Base-by-base conservation (phyloP, 805 yeast species). In the Limtongozyma cylindracea region DNA sequence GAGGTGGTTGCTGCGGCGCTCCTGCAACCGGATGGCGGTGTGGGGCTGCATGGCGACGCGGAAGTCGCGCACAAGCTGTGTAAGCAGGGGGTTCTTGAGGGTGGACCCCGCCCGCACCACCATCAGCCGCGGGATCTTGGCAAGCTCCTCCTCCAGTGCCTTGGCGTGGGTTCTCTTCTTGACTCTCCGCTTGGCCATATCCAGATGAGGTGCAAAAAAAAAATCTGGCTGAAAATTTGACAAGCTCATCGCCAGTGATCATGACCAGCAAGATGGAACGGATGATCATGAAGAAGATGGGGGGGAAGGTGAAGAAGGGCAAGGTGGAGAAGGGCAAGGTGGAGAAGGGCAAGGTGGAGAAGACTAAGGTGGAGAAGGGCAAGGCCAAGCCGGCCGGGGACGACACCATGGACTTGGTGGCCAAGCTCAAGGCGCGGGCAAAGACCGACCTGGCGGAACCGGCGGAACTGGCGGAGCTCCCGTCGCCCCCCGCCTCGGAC, bases 11-110 rank as follows among this genome's bases (percentile, higher is more conserved):
- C 76, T 54, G 39, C 76, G 77, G 22, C 96, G 56, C 46, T 88
- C 98, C 30, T 69, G 59, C 27, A 88, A 56, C 31, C 66, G 73
- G 35, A 78, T 66, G 8, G 96, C 95, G 3, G 98, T 88, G 37
- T 84, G 91, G 9, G 98, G 98, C 40, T 78, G 88, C 94, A 88
- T 80, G 30, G 80, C 63, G 28, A 61, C 61, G 39, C 98, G 62
- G 43, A 82, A 66, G 43, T 88, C 98, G 27, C 58, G 58, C 11
- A 82, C 95, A 25, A 88, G 53, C 42, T 78, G 92, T 19, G 73
- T 56, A 30, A 88, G 49, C 2, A 92, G 66, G 35, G 74, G 78
- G 38, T 84, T 82, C 27, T 65, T 64, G 32, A 71, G 52, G 19
- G 77, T 60, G 10, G 61, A 50, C 1, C 96, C 95, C 24, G 80